phyloP scores from a whole-genome alignment of 352 stramenopile genomes.

The Phytopythium vexans region DNA sequence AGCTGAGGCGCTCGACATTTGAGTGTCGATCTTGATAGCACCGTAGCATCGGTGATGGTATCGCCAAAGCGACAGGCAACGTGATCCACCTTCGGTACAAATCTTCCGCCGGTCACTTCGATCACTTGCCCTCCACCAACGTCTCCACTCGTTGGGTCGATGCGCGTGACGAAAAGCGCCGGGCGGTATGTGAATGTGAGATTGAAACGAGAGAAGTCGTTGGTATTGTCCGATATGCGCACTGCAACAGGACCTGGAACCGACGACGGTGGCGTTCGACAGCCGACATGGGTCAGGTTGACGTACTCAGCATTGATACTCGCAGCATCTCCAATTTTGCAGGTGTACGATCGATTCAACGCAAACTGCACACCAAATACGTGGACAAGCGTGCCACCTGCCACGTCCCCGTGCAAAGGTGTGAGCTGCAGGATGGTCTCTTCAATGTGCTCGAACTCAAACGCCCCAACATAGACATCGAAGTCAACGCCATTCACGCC shows the following conservation, averaged over 20 bases:
- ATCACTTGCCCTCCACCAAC: conserved; percentile 56
- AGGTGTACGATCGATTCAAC: conserved; percentile 30
- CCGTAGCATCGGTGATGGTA: conserved; percentile 51
- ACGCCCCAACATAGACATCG: conserved; percentile 35
- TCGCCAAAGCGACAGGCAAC: conserved; percentile 89
- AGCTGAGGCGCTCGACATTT: conserved; percentile 66
- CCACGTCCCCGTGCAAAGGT: conserved; percentile 36
- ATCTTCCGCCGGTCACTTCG: conserved; percentile 55
- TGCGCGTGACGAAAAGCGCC: conserved; percentile 41
- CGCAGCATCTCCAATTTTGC: conserved; percentile 35
- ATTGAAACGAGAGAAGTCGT: conserved; percentile 50
- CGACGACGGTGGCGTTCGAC: conserved; percentile 37
- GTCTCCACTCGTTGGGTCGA: conserved; percentile 64
- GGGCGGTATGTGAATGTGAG: conserved; percentile 53
- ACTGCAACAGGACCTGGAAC: conserved; percentile 31
- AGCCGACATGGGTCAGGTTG: conserved; percentile 55
- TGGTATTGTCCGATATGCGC: conserved; percentile 47
- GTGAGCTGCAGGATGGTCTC: conserved; percentile 25
- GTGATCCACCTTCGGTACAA: conserved; percentile 35
- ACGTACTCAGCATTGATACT: conserved; percentile 32
- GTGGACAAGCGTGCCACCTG: conserved; percentile 52
- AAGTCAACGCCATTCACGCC: conserved; percentile 54
- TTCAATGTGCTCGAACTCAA: conserved; percentile 34
- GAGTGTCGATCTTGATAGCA: conserved; percentile 59
- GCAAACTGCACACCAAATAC: conserved; percentile 34